Base-by-base conservation (phyloP, 2,329 filamentous ascomycete species). In the Colletotrichum phormii region DNA sequence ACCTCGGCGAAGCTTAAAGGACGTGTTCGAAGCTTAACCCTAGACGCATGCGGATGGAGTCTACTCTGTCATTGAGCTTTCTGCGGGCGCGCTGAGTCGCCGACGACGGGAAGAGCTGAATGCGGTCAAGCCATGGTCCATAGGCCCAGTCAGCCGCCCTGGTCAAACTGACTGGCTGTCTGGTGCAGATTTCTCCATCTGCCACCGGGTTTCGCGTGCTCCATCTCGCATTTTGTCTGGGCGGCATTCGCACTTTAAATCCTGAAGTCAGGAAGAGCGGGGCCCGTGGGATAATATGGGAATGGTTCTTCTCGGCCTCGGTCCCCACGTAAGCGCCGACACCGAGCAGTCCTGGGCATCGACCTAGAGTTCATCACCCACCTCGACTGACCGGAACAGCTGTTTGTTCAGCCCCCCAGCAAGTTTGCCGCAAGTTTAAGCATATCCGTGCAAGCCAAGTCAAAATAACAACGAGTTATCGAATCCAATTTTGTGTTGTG, bases 351-450 rank as follows among this genome's bases (percentile, higher is more conserved):
- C 53, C 13, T 58, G 31, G 12, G 12, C 58, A 69, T 69, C 58
- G 58, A 72, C 64, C 46, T 58, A 42, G 57, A 64, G 55, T 51
- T 58, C 53, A 54, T 57, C 51, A 22, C 59, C 46, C 37, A 49
- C 53, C 22, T 68, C 22, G 13, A 31, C 24, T 15, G 22, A 13
- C 33, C 24, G 22, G 12, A 63, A n/a, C 12, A 54, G n/a, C 46
- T 22, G 24, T 12, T 49, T n/a, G 31, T 22, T 37, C 18, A 42
- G 18, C n/a, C 15, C 51, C 12, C 18, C 12, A 42, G 37, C 37
- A 42, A 42, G 37, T 42, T 42, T 49, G 11, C 49, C 33, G 9
- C 37, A 3, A 42, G 37, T 46, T 18, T 24, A 5, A 13, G 22
- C 31, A 29, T 31, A n/a, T 37, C 8, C 4, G 29, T 26, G 33